Evolutionary conservation across 2,329 filamentous ascomycete species (phyloP).

Genomic region (Apiospora koreana): DNA sequence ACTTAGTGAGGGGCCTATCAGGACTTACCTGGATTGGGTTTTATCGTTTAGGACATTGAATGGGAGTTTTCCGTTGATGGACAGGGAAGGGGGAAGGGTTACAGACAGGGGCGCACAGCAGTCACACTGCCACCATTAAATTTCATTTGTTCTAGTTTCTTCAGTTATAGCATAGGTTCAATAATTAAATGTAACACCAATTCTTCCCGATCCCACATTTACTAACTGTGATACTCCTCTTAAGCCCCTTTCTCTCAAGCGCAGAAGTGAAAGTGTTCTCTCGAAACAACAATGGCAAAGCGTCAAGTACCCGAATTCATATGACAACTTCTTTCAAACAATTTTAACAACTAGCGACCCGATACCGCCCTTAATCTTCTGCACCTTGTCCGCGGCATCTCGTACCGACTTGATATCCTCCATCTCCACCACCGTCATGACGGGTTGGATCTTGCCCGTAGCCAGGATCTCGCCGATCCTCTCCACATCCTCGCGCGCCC

Average conservation of each 20-base stretch:
- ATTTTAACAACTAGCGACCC: constrained; percentile 45
- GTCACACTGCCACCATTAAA: background rate
- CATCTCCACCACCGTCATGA: constrained; percentile 43
- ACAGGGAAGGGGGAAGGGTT: background rate
- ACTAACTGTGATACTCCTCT: background rate
- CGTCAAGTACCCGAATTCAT: too few species aligned
- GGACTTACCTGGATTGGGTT: background rate
- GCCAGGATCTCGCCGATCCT: constrained; percentile 41
- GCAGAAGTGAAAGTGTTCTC: background rate
- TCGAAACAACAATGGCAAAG: background rate
- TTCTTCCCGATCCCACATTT: background rate
- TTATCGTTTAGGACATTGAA: background rate
- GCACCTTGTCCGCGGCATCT: constrained; percentile 41
- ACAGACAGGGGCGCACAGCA: background rate
- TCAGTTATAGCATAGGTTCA: constrained; percentile 3
- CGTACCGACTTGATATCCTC: constrained; percentile 45
- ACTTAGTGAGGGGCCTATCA: background rate
- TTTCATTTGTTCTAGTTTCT: background rate
- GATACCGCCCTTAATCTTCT: constrained; percentile 42
- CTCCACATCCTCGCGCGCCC: constrained; percentile 44
- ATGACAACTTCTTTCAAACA: constrained; percentile 17
- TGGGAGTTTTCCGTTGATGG: background rate
- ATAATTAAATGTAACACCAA: background rate
- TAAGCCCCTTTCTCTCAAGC: background rate
- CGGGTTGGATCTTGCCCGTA: constrained; percentile 41